These are phyloP conservation scores for Orbilia brochopaga DNA, from an alignment of 2,329 filamentous ascomycete genomes.

Conservation along the genomic window DNA sequence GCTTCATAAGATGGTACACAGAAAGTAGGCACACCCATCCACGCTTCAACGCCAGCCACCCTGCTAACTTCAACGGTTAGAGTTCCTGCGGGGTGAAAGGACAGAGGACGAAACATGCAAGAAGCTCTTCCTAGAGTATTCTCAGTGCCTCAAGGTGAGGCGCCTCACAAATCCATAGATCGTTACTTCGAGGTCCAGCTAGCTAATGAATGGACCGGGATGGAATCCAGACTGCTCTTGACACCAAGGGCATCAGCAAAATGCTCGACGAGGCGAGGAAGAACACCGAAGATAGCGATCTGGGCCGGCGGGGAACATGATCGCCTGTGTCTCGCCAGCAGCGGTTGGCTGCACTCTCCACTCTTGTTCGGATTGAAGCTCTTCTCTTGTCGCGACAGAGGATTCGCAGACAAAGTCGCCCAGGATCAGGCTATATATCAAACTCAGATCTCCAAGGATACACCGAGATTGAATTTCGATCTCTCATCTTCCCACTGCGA, in stretches of 20 bases:
- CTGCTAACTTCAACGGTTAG: conserved; percentile 60
- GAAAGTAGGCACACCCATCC: conserved; percentile 72
- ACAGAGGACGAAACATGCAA: conserved; percentile 81
- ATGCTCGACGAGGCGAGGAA: conserved; percentile 90
- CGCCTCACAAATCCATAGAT: conserved; percentile 23
- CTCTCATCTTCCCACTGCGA: too few relatives aligned
- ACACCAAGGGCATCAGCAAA: conserved; percentile 87
- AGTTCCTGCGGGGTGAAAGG: conserved; percentile 85
- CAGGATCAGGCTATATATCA: neutral
- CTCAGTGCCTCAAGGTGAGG: conserved; percentile 79
- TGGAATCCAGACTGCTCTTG: conserved; percentile 73
- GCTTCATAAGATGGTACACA: conserved; percentile 99
- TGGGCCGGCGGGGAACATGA: conserved; percentile 56
- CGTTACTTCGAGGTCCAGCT: conserved; percentile 18
- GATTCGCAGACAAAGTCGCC: neutral
- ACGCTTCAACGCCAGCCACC: conserved; percentile 11
- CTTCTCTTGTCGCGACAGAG: neutral
- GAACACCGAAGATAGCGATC: conserved; percentile 84
- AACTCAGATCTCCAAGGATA: too few relatives aligned
- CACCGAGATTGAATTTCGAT: too few relatives aligned
- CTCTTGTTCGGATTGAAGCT: conserved; percentile 24
- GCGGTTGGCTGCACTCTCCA: conserved; percentile 56
- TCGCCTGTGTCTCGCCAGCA: conserved; percentile 55
- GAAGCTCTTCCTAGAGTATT: conserved; percentile 84
- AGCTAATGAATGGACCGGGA: conserved; percentile 1